phyloP scores from a whole-genome alignment of 352 stramenopile species.

The Phytophthora hybrid region DNA sequence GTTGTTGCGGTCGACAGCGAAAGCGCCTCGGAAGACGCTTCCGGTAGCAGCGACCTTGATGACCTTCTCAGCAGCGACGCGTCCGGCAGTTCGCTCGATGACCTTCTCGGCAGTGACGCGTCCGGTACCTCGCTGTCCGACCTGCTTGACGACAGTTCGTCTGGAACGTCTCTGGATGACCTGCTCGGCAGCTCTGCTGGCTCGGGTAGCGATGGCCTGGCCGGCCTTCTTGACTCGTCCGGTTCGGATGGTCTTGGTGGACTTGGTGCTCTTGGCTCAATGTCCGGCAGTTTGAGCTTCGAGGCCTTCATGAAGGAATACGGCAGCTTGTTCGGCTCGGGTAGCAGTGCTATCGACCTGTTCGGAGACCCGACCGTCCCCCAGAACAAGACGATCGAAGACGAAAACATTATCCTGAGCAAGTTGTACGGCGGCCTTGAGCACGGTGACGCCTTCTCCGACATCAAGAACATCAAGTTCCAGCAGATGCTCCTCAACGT shows the following conservation, averaged over 20 bases:
- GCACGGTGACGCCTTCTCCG: slow-evolving; percentile 35
- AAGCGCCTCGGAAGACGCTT: neutral
- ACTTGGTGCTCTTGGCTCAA: slow-evolving; percentile 1
- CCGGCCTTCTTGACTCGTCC: neutral
- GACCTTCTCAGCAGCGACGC: slow-evolving; percentile 12
- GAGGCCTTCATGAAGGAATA: slow-evolving; percentile 28
- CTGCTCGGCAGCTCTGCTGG: slow-evolving; percentile 22
- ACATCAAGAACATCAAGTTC: slow-evolving; percentile 40
- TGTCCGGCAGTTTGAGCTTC: slow-evolving; percentile 14
- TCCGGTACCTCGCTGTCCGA: neutral
- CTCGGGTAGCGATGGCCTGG: slow-evolving; percentile 22
- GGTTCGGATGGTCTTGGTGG: slow-evolving; percentile 3
- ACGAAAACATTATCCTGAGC: slow-evolving; percentile 28
- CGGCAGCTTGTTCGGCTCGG: slow-evolving; percentile 27
- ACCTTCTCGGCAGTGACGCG: slow-evolving; percentile 9
- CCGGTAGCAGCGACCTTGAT: slow-evolving; percentile 13
- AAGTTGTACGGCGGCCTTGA: slow-evolving; percentile 28
- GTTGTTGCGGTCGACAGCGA: neutral
- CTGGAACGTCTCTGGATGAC: slow-evolving; percentile 9
- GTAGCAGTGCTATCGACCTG: slow-evolving; percentile 20
- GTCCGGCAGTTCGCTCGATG: slow-evolving; percentile 7
- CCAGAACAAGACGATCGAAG: slow-evolving; percentile 35
- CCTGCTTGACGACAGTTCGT: neutral
- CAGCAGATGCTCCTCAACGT: slow-evolving; percentile 34
- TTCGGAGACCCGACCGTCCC: slow-evolving; percentile 25